Base-by-base conservation (phyloP, 139 green algal genomes). In the Chlamydomonas sp. region DNA sequence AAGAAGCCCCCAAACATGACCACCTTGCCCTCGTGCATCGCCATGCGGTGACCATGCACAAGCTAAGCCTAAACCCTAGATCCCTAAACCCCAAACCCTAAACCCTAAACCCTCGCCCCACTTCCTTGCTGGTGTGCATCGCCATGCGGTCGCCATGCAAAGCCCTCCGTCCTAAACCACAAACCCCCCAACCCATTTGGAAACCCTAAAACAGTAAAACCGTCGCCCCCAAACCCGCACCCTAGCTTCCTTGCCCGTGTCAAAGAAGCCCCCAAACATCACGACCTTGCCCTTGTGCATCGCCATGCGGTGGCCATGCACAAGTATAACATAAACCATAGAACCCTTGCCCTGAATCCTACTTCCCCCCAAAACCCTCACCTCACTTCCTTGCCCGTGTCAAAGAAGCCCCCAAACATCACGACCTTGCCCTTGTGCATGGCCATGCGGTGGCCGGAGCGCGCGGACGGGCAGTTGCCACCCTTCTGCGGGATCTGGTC, bases 1-100 rank as follows among this genome's bases (percentile, higher is more conserved):
- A 92, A 97, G 79, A 98, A 99, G 24, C 95, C 95, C 8, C 95
- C 93, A 81, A 98, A 97, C 22, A 97, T 58, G 26, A 96, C 31
- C 5, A 95, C 61, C n/a, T 71, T 79, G 75, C 83, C 78, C 69
- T 95, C 92, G 74, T 89, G 77, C 38, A 88, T 24, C 28, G 79
- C 80, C 85, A 93, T 94, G 64, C 93, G 87, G 82, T 98, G 94
- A 1, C 94, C 94, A 24, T 35, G 54, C 54, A 28, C 54, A 63
- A 35, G 54, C 29, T n/a, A n/a, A n/a, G n/a, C n/a, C n/a, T n/a
- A n/a, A n/a, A n/a, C n/a, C n/a, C n/a, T n/a, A n/a, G n/a, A 33
- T 16, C 16, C 13, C 13, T 13, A 54, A 16, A 16, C 13, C 13
- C 13, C 13, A 16, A 54, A 26, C 43, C 13, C 13, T 13, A 13